phyloP scores from a whole-genome alignment of 2,329 filamentous ascomycete genomes.

The Fusarium goolgardi region DNA sequence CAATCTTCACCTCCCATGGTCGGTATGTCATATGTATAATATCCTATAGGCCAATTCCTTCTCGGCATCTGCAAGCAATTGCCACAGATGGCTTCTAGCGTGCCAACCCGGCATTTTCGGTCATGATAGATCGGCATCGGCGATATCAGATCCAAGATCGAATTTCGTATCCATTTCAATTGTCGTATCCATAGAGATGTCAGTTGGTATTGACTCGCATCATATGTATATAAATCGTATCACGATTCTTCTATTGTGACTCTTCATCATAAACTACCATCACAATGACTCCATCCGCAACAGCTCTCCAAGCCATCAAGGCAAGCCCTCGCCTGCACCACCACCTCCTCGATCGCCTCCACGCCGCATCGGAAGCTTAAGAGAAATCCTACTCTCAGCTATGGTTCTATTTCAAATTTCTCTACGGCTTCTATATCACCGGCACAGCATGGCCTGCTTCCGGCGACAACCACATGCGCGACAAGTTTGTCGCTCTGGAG shows the following conservation, averaged over 20 bases:
- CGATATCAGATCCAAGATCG: slow-evolving; percentile 20
- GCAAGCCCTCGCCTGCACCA: slow-evolving; percentile 46
- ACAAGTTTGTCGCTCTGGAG: slow-evolving; percentile 71
- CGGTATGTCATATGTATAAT: not conserved
- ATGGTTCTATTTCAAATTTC: slow-evolving; percentile 44
- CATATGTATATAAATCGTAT: slow-evolving; percentile 9
- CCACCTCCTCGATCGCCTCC: slow-evolving; percentile 44
- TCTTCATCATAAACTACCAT: not conserved
- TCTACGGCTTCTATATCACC: slow-evolving; percentile 43
- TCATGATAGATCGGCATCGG: slow-evolving; percentile 31
- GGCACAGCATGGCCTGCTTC: slow-evolving; percentile 39
- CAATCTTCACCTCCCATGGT: not conserved
- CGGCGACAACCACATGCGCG: slow-evolving; percentile 57
- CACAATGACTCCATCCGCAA: slow-evolving; percentile 37
- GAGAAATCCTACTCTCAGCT: slow-evolving; percentile 45
- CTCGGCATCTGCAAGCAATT: not conserved
- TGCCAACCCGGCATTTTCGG: slow-evolving; percentile 1
- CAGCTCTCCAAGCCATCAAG: slow-evolving; percentile 39
- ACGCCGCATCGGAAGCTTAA: slow-evolving; percentile 44
- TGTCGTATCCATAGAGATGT: not conserved
- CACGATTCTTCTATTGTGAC: not conserved
- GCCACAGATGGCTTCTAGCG: not conserved
- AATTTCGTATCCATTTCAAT: not conserved
- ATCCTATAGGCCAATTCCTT: fast-evolving
- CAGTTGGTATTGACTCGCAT: slow-evolving; percentile 1